These are phyloP conservation scores for Wickerhamomyces bovis DNA, from an alignment of 805 yeast species.

Conservation along the genomic window DNA sequence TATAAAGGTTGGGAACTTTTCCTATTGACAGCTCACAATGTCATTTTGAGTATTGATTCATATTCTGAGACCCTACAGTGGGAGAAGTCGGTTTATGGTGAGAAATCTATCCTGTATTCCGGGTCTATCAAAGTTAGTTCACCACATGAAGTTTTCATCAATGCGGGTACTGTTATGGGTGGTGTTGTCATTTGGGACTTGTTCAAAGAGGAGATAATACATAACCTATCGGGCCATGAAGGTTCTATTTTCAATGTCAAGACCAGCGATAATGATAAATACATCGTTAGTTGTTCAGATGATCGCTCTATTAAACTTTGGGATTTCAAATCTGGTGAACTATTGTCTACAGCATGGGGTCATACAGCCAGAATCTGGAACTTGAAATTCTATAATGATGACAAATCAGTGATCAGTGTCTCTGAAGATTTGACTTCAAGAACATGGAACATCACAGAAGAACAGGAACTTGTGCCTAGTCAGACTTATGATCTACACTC, in stretches of 20 bases:
- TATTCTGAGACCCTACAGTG: constrained; percentile 22
- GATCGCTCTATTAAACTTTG: constrained; percentile 84
- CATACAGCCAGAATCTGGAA: constrained; percentile 94
- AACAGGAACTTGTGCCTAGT: constrained; percentile 20
- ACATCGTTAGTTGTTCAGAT: constrained; percentile 81
- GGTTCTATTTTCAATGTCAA: constrained; percentile 87
- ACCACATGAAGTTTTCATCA: constrained; percentile 43
- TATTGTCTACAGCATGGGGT: constrained; percentile 88
- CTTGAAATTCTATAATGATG: constrained; percentile 46
- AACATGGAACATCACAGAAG: constrained; percentile 52
- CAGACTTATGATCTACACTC: constrained; percentile 60
- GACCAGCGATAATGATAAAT: constrained; percentile 48
- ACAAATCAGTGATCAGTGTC: constrained; percentile 47
- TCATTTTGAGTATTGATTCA: constrained; percentile 38
- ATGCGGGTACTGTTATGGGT: constrained; percentile 91
- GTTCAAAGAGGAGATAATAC: constrained; percentile 35
- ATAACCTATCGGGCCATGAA: constrained; percentile 67
- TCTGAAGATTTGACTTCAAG: constrained; percentile 88
- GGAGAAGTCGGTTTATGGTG: constrained; percentile 42
- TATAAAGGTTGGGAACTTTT: constrained; percentile 32
- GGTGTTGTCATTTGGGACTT: constrained; percentile 81
- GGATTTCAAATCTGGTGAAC: constrained; percentile 50
- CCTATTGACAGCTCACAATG: constrained; percentile 77
- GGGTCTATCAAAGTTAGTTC: constrained; percentile 58
- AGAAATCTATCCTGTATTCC: constrained; percentile 81